Evolutionary conservation across 805 yeast genomes (phyloP), one percentile per base, ranked within the genome.

Genomic region (Cyberlindnera veronae): DNA sequence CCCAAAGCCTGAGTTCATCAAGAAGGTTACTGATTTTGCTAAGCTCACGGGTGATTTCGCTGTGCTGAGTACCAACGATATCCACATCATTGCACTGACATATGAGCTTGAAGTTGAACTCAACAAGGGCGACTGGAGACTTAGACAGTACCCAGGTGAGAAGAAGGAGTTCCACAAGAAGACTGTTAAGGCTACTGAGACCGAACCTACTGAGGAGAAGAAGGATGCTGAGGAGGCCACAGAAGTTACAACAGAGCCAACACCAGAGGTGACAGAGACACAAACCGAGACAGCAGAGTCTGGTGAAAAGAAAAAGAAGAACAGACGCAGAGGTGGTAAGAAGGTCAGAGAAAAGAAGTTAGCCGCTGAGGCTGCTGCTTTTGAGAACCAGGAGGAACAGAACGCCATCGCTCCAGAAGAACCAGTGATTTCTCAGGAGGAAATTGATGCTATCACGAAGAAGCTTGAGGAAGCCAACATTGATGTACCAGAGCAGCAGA

Each of bases 31-130:
- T 6, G 79, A 74, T 5, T 91, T 93, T 65, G 82, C 98, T 11
- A 82, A 76, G 54, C 67, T 84, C 35, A 90, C 98, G 1, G 99
- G 99, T 60, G 99, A 93, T 67, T 84, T 71, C 49, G 67, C 84
- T 4, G 99, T 91, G 4, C 71, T 93, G 41, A 86, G 96, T 50
- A 76, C 81, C 28, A 90, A 95, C 49, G 99, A 93, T 82, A 68
- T 93, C 27, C 96, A 90, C 57, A 83, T 93, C 41, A 72, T 95
- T 45, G 98, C 99, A 0, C 71, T 93, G 51, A 79, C 96, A 1
- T 90, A 88, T 58, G 97, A 93, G 59, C 63, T 93, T 36, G 96
- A 90, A 49, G 68, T 71, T 39, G 91, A 87, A 58, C 51, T 71
- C 41, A 80, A 80, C 50, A 67, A 74, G 34, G 91, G 91, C 14